These are phyloP conservation scores for Claviceps digitariae DNA, from an alignment of 2,329 filamentous ascomycete genomes.

Conservation along the genomic window DNA sequence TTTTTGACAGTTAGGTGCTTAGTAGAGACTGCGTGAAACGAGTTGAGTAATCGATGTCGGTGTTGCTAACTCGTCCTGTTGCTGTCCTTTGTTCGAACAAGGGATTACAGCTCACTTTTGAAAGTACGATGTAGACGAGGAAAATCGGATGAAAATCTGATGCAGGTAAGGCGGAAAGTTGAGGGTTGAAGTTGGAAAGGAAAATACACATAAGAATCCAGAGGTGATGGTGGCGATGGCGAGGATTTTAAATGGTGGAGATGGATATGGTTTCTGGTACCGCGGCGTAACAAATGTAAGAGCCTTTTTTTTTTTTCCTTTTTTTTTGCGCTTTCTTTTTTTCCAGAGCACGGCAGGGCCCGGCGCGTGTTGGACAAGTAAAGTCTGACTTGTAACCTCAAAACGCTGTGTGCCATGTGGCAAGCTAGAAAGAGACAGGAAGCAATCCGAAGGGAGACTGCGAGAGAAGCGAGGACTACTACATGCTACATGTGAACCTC, in stretches of 20 bases:
- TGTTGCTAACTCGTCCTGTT: not conserved
- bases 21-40: not conserved
- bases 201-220: too few relatives aligned
- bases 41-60: not conserved
- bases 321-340: not conserved
- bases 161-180: not conserved
- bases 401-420: slow-evolving; percentile 1
- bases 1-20: not conserved
- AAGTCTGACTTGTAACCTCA: not conserved
- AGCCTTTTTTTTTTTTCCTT: not conserved
- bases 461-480: not conserved
- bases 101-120: too few relatives aligned
- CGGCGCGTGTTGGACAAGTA: not conserved
- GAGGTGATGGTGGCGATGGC: slow-evolving; percentile 1
- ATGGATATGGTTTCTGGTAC: not conserved
- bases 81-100: not conserved
- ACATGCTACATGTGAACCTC: not conserved
- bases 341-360: not conserved
- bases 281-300: not conserved
- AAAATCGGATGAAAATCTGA: not conserved
- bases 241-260: not conserved
- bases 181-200: not conserved
- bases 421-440: not conserved
- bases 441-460: not conserved
- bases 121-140: not conserved